Base-by-base conservation (phyloP, 306 rosid genomes). In the Hippophae tibetana region DNA sequence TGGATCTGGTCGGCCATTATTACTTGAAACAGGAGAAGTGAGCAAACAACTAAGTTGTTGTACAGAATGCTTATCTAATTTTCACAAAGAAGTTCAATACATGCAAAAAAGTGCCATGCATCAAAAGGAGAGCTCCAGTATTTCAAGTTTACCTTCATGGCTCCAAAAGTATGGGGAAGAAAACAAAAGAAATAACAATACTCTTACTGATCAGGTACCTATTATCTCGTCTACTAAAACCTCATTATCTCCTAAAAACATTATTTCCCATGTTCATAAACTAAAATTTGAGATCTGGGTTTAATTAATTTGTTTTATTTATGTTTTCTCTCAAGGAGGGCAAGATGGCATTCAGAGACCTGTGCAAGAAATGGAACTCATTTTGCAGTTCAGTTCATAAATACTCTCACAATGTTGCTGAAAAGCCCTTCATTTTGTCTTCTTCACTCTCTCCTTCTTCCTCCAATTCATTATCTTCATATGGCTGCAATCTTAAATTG, bases 301-400 rank as follows among this genome's bases (percentile, higher is more conserved):
- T 31, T 31, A 31, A 31, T 31, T 31, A 31, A 31, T 31, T 31
- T 31, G 38, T 31, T 31, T 53, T 12, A 18, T 18, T 45, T 45
- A 26, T 73, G 13, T 56, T 44, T 62, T 56, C 51, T 63, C 42
- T 49, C 40, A 67, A 70, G 40, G 79, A 82, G 94, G 94, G 82
- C 63, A 69, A 53, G 66, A 42, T 67, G 52, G 76, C 52, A 31
- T 63, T 80, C 51, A 75, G 71, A 63, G 79, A 82, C 62, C 74
- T 82, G 0, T 80, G 80, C 86, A 80, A 69, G 76, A 82, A 82
- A 70, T 80, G 94, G 94, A 86, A 78, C 63, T 76, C 84, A 42
- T 57, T 82, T 64, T 80, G 94, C 81, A 80, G 75, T 62, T 73
- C 89, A 62, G 68, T 70, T 38, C 94, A 82, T 47, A 75, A 66